phyloP scores from a whole-genome alignment of 2,329 filamentous ascomycete genomes.

The Cladosporium sp. region DNA sequence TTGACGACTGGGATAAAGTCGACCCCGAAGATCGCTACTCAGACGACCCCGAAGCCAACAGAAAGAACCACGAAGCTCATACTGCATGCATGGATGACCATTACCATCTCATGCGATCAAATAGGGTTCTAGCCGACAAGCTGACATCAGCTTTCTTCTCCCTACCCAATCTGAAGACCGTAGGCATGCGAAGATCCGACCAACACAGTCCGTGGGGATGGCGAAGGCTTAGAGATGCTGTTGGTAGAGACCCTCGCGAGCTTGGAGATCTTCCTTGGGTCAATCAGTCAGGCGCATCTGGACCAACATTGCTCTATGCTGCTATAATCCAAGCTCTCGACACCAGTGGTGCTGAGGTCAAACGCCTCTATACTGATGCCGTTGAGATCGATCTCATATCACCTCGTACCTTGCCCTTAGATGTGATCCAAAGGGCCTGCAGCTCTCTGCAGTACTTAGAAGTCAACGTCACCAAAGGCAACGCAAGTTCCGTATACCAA shows the following conservation, averaged over 20 bases:
- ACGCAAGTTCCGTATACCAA: neutral
- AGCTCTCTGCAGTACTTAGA: conserved; percentile 32
- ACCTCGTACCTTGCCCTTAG: conserved; percentile 21
- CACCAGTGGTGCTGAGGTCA: conserved; percentile 19
- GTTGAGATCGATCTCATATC: conserved; percentile 34
- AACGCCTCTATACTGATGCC: conserved; percentile 37
- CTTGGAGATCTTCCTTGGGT: conserved; percentile 14
- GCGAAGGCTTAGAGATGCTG: conserved; percentile 23
- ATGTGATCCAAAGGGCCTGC: conserved; percentile 26
- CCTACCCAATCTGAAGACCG: conserved; percentile 31
- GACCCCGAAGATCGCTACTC: conserved; percentile 1
- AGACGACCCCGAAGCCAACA: neutral
- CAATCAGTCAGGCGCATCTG: conserved; percentile 20
- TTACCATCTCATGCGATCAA: neutral
- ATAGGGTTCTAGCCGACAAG: conserved; percentile 19
- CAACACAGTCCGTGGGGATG: conserved; percentile 34
- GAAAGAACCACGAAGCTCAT: conserved; percentile 25
- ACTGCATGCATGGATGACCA: conserved; percentile 28
- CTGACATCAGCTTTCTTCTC: conserved; percentile 24
- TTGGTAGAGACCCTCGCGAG: conserved; percentile 33
- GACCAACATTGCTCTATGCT: conserved; percentile 29
- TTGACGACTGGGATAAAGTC: neutral
- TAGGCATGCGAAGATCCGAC: conserved; percentile 36
- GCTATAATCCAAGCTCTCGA: conserved; percentile 29
- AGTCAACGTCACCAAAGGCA: conserved; percentile 26